These are phyloP conservation scores for Mariannaea sp. DNA, from an alignment of 2,329 filamentous ascomycete genomes.

Conservation along the genomic window DNA sequence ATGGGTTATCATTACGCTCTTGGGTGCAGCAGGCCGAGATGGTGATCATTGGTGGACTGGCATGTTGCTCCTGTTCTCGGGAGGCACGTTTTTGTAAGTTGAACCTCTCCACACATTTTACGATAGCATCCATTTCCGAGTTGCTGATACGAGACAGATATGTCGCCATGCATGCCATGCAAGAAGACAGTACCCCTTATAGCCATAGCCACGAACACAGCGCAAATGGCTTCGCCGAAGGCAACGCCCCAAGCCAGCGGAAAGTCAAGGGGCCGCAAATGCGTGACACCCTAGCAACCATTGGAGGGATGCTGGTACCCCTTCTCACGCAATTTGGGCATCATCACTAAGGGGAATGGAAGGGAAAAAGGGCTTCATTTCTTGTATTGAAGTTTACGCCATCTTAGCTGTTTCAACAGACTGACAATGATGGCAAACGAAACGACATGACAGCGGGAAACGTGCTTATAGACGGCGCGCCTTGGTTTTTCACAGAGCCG, in stretches of 20 bases:
- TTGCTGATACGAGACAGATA: slow-evolving; percentile 62
- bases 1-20: slow-evolving; percentile 76
- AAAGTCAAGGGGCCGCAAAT: slow-evolving; percentile 63
- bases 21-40: slow-evolving; percentile 65
- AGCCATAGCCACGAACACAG: slow-evolving; percentile 59
- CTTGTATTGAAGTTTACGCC: slow-evolving; percentile 16
- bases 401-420: slow-evolving; percentile 9
- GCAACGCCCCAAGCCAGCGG: slow-evolving; percentile 49
- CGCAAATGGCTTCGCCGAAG: slow-evolving; percentile 61
- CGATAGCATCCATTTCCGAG: not conserved
- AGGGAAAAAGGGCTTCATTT: slow-evolving; percentile 2
- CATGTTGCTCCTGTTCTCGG: slow-evolving; percentile 91
- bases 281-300: slow-evolving; percentile 71
- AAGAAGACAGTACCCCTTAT: slow-evolving; percentile 66
- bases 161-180: slow-evolving; percentile 98
- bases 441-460: slow-evolving; percentile 15
- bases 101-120: not conserved
- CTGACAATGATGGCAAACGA: slow-evolving; percentile 1
- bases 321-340: slow-evolving; percentile 79
- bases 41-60: slow-evolving; percentile 87
- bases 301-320: slow-evolving; percentile 78
- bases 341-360: slow-evolving; percentile 57
- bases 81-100: slow-evolving; percentile 89
- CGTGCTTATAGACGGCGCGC: slow-evolving; percentile 22
- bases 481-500: slow-evolving; percentile 27